A percentile compares a stretch with the other conserved stretches of the same genome.
Conservation (phyloP, 164 flowering plant genomes). For the Aristolochia fimbriata region DNA sequence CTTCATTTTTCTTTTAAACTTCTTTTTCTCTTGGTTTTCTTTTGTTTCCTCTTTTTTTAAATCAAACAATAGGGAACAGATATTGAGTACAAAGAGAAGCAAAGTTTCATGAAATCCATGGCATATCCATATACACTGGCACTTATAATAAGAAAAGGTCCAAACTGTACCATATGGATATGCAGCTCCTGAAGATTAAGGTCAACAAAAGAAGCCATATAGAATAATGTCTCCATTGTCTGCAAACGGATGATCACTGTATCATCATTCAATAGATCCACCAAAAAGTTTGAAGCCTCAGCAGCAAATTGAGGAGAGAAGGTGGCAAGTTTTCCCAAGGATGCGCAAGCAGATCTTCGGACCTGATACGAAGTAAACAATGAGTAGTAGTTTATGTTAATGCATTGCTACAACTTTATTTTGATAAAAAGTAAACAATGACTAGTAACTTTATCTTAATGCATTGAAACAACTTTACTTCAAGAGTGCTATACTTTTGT, state of each 20-base stretch:
- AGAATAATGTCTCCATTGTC: slow-evolving; percentile 53
- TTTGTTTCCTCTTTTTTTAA: too few relatives aligned
- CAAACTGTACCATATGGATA: slow-evolving; percentile 58
- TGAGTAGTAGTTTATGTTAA: neutral
- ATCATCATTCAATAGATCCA: slow-evolving; percentile 74
- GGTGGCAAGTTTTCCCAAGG: slow-evolving; percentile 36
- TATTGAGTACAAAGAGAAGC: too few relatives aligned
- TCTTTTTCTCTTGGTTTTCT: too few relatives aligned
- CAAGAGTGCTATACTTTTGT: neutral
- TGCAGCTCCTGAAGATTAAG: slow-evolving; percentile 48
- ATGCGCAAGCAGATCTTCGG: slow-evolving; percentile 52
- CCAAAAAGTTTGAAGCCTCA: slow-evolving; percentile 49
- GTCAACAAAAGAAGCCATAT: slow-evolving; percentile 35
- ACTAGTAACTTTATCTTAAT: neutral
- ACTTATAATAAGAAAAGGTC: neutral
- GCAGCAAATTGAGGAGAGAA: slow-evolving; percentile 47
- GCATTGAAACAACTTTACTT: neutral
- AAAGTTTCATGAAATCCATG: too few relatives aligned
- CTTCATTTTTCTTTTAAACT: too few relatives aligned
- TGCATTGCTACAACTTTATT: too few relatives aligned
- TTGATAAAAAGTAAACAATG: slow-evolving; percentile 17
- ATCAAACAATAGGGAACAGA: too few relatives aligned
- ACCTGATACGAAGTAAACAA: slow-evolving; percentile 38
- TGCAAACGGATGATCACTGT: slow-evolving; percentile 45
- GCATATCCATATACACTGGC: too few relatives aligned